Base-by-base conservation (phyloP, 345 rosid species). In the Clausena lansium region DNA sequence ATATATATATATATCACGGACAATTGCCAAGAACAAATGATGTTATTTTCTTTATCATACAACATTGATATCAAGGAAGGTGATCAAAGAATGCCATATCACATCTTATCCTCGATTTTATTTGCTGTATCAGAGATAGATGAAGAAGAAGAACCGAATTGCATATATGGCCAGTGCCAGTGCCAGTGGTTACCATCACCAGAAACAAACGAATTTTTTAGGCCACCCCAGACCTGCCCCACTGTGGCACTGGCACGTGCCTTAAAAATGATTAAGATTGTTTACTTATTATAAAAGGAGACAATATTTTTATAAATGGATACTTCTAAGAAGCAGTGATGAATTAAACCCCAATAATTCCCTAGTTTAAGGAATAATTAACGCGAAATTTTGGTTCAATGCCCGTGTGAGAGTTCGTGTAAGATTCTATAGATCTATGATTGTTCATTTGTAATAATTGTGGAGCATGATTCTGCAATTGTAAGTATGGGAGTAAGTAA, bases 221-320 rank as follows among this genome's bases (percentile, higher is more conserved):
- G 41, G 83, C 55, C 73, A 63, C 38, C 60, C 66, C 39, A 45
- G 13, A 30, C 2, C 30, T 71, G 73, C 63, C 74, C 80, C 79
- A 28, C 72, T 7, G 45, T 10, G 15, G 70, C 60, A 24, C 4
- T n/a, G 76, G 2, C 32, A 1, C 57, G 57, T 64, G 67, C 76
- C 54, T 71, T 25, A 8, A 41, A 63, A 38, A 76, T 57, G 67
- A 67, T 41, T 20, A 45, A 5, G 9, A 5, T 4, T 33, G 4
- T 33, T 30, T n/a, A n/a, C n/a, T n/a, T n/a, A n/a, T n/a, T n/a
- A n/a, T n/a, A n/a, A n/a, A n/a, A n/a, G n/a, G n/a, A n/a, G n/a
- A 11, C 47, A 41, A 11, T 10, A 11, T 11, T 41, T 41, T 10
- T 9, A 47, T 3, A 14, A 11, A 14, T 3, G n/a, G 39, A 30